phyloP scores from a whole-genome alignment of 2,329 filamentous ascomycete genomes.

The Chalaropsis thielavioides region DNA sequence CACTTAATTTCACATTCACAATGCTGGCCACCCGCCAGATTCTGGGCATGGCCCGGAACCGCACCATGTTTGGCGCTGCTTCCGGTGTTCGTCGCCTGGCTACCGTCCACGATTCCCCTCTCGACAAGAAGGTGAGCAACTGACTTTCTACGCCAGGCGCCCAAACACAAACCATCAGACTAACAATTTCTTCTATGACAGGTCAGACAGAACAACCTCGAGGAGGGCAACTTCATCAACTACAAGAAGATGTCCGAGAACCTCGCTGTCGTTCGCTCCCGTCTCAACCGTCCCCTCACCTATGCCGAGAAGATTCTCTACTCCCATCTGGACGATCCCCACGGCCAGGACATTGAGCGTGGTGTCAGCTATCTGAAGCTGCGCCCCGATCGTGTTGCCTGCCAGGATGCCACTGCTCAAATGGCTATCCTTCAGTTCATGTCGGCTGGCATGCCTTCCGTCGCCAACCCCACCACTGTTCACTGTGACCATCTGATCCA shows the following conservation, averaged over 20 bases:
- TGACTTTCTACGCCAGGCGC: not conserved
- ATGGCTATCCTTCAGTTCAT: slow-evolving; percentile 99
- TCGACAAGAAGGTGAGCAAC: slow-evolving; percentile 66
- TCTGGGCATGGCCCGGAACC: slow-evolving; percentile 51
- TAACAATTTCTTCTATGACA: slow-evolving; percentile 21
- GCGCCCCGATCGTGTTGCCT: slow-evolving; percentile 92
- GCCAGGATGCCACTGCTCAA: slow-evolving; percentile 98
- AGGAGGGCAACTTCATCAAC: slow-evolving; percentile 95
- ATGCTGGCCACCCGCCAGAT: slow-evolving; percentile 62
- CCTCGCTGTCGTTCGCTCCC: slow-evolving; percentile 72
- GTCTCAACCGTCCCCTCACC: slow-evolving; percentile 85
- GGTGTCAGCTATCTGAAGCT: slow-evolving; percentile 93
- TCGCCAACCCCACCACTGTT: slow-evolving; percentile 87
- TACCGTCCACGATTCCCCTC: slow-evolving; percentile 69
- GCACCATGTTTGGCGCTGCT: slow-evolving; percentile 40
- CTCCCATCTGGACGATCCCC: slow-evolving; percentile 94
- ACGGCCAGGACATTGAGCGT: slow-evolving; percentile 91
- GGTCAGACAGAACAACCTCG: slow-evolving; percentile 92
- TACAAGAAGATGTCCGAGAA: slow-evolving; percentile 99
- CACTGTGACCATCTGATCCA: slow-evolving; percentile 99
- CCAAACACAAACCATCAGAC: not conserved
- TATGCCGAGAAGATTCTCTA: slow-evolving; percentile 98
- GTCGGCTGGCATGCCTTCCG: slow-evolving; percentile 90
- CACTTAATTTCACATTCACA: slow-evolving; percentile 13
- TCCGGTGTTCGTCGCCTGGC: slow-evolving; percentile 59